Percentiles rank a stretch among this genome's conserved stretches.
phyloP scores from a whole-genome alignment of 2,329 filamentous ascomycete genomes.

The Monosporascus sp. region DNA sequence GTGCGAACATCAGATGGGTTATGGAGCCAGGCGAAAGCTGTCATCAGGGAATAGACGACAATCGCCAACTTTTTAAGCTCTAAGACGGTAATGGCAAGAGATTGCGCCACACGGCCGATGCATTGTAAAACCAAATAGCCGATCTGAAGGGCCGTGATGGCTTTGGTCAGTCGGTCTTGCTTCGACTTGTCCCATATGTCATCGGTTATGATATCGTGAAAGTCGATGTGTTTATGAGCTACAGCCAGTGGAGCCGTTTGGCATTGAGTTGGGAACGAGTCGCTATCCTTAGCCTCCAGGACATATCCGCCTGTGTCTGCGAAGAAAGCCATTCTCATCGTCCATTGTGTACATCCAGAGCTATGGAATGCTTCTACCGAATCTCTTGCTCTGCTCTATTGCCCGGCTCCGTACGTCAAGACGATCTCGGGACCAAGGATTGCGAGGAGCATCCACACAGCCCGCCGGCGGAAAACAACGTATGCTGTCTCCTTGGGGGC shows the following conservation, averaged over 20 bases:
- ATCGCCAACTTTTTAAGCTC: constrained; percentile 5
- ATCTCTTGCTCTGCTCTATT: constrained; percentile 2
- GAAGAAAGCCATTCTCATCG: constrained; percentile 5
- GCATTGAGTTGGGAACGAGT: constrained; percentile 5
- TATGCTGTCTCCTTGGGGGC: neutral
- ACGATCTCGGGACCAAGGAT: constrained; percentile 4
- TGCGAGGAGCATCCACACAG: constrained; percentile 2
- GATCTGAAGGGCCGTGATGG: constrained; percentile 3
- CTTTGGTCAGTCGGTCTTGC: constrained; percentile 2
- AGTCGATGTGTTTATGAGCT: constrained; percentile 1
- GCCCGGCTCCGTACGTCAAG: constrained; percentile 5
- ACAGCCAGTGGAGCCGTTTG: constrained; percentile 4
- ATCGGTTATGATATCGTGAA: constrained; percentile 1
- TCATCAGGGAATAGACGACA: constrained; percentile 2
- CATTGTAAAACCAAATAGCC: constrained; percentile 4
- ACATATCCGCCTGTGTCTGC: constrained; percentile 7
- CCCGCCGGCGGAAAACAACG: neutral
- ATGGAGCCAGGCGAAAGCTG: constrained; percentile 5
- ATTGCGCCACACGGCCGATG: constrained; percentile 1
- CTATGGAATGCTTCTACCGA: constrained; percentile 5
- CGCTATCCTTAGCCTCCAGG: neutral
- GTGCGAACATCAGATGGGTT: constrained; percentile 6
- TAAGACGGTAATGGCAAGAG: constrained; percentile 3
- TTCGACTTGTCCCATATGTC: constrained; percentile 8
- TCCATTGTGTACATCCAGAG: constrained; percentile 1